These are phyloP conservation scores for Talaromyces thailandensis DNA, from an alignment of 495 filamentous ascomycete genomes.

Conservation along the genomic window DNA sequence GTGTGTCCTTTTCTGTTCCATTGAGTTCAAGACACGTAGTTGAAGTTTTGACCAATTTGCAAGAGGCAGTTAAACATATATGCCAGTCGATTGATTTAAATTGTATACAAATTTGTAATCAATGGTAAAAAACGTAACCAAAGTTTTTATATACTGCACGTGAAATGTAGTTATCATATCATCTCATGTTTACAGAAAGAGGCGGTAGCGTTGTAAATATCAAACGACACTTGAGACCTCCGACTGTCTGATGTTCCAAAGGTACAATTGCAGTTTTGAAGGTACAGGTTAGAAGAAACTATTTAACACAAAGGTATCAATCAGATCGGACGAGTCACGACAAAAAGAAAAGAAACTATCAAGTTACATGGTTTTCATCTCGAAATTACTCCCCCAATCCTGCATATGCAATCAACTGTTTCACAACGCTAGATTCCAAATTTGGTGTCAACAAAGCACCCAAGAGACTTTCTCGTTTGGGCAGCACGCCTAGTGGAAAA, in stretches of 20 bases:
- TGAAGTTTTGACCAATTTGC: too few species aligned
- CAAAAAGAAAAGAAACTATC: constrained; percentile 1
- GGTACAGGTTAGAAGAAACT: constrained; percentile 5
- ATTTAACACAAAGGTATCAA: constrained; percentile 5
- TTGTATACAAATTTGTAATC: not conserved
- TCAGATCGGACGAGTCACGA: not conserved
- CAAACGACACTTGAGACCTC: not conserved
- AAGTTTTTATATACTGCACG: not conserved
- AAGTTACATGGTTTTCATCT: constrained; percentile 1
- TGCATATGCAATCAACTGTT: constrained; percentile 65
- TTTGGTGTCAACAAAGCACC: constrained; percentile 55
- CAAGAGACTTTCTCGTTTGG: constrained; percentile 61
- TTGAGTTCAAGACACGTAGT: too few species aligned
- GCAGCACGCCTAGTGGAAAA: constrained; percentile 57
- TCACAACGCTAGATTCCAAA: constrained; percentile 52
- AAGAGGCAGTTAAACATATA: too few species aligned
- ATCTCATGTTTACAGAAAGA: not conserved
- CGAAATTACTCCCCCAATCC: constrained; percentile 43
- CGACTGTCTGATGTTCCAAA: not conserved
- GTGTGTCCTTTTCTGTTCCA: not conserved
- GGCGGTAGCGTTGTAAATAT: not conserved
- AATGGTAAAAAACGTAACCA: not conserved
- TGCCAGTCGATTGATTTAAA: not conserved
- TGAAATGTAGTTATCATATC: not conserved
- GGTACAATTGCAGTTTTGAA: constrained; percentile 3